Evolutionary conservation across 768 basidiomycete species (phyloP).

Genomic region (Gloeophyllum trabeum): DNA sequence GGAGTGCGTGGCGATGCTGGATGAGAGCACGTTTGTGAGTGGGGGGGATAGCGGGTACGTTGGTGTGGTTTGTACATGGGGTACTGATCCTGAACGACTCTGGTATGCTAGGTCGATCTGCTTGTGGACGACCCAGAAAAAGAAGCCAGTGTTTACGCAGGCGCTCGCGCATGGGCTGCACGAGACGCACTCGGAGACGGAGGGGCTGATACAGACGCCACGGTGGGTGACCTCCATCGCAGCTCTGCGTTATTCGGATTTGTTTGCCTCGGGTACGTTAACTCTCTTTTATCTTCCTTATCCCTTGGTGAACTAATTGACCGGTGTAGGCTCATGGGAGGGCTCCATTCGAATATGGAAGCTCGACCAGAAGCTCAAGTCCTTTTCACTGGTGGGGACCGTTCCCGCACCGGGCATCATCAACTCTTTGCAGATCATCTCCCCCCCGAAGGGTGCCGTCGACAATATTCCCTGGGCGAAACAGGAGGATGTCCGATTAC

Average conservation of each 20-base stretch:
- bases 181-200: constrained; percentile 57
- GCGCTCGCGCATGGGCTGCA: constrained; percentile 82
- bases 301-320: not conserved
- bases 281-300: not conserved
- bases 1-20: constrained; percentile 90
- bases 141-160: constrained; percentile 87
- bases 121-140: constrained; percentile 86
- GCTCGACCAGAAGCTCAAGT: constrained; percentile 66
- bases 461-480: constrained; percentile 32
- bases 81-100: constrained; percentile 1
- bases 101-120: constrained; percentile 60
- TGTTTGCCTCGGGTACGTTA: constrained; percentile 75
- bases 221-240: constrained; percentile 89
- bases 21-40: constrained; percentile 85
- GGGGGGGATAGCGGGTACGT: constrained; percentile 95
- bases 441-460: constrained; percentile 30
- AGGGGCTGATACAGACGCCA: constrained; percentile 65
- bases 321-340: constrained; percentile 81
- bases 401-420: constrained; percentile 68
- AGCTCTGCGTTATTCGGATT: constrained; percentile 76
- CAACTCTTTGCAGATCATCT: constrained; percentile 80
- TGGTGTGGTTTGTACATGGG: constrained; percentile 1
- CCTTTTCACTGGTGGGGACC: constrained; percentile 57
- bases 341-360: constrained; percentile 87
- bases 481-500: not conserved